Conservation (phyloP, 2,329 filamentous ascomycete species). For the Diaporthe aspalathi region DNA sequence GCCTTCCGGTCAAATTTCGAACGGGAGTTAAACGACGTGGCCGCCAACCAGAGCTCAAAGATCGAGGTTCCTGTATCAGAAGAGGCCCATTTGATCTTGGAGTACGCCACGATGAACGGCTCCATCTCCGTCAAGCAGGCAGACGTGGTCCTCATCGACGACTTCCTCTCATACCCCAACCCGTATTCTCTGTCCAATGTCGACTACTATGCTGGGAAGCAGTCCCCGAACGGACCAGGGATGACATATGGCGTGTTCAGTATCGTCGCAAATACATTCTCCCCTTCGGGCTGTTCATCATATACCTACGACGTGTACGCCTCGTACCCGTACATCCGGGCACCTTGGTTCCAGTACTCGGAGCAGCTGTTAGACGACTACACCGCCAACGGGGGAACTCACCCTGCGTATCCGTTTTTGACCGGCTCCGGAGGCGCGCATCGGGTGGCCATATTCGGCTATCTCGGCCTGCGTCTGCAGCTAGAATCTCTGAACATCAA, state of each 20-base stretch:
- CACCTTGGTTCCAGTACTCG: conserved; percentile 39
- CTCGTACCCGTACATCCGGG: conserved; percentile 34
- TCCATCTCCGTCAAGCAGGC: conserved; percentile 50
- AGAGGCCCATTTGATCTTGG: conserved; percentile 65
- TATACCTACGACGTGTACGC: conserved; percentile 36
- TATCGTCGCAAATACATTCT: conserved; percentile 35
- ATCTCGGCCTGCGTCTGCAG: conserved; percentile 33
- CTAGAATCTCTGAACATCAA: conserved; percentile 35
- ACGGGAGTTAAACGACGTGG: conserved; percentile 56
- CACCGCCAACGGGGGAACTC: conserved; percentile 33
- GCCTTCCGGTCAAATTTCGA: conserved; percentile 67
- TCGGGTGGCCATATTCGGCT: conserved; percentile 37
- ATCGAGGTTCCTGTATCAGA: conserved; percentile 26
- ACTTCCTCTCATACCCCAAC: conserved; percentile 37
- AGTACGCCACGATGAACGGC: conserved; percentile 75
- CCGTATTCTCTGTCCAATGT: conserved; percentile 33
- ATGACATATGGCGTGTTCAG: conserved; percentile 40
- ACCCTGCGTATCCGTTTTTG: conserved; percentile 36
- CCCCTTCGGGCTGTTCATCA: conserved; percentile 34
- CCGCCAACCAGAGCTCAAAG: conserved; percentile 22
- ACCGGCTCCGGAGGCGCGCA: conserved; percentile 37
- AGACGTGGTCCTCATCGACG: conserved; percentile 38
- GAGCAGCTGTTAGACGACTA: conserved; percentile 38
- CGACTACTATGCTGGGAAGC: conserved; percentile 37
- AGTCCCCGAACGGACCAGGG: conserved; percentile 31